Evolutionary conservation across 179 eudicot genomes (phyloP).

Genomic region (Amaranthus tricolor): DNA sequence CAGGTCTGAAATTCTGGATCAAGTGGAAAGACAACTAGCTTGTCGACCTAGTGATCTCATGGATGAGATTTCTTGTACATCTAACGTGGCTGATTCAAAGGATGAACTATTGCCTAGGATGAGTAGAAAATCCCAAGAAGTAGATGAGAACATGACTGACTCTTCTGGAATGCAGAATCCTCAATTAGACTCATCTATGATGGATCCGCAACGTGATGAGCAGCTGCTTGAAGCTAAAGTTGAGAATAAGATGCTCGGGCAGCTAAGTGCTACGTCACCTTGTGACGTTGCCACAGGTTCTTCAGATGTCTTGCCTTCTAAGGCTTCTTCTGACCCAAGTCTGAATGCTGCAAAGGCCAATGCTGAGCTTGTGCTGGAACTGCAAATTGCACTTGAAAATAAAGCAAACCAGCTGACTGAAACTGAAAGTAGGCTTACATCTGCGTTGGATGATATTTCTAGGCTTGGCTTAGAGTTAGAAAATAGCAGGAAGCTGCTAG

Average conservation of each 20-base stretch:
- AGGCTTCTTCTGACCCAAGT: constrained; percentile 32
- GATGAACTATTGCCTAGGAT: constrained; percentile 35
- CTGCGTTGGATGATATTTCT: constrained; percentile 57
- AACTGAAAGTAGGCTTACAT: constrained; percentile 56
- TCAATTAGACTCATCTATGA: constrained; percentile 78
- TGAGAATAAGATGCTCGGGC: constrained; percentile 34
- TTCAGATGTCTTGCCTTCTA: constrained; percentile 34
- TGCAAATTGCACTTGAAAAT: constrained; percentile 61
- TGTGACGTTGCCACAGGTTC: constrained; percentile 47
- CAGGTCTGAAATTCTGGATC: constrained; percentile 68
- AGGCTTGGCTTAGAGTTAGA: constrained; percentile 78
- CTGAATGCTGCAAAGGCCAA: constrained; percentile 37
- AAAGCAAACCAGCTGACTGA: constrained; percentile 58
- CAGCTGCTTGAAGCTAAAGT: constrained; percentile 32
- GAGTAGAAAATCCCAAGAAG: constrained; percentile 41
- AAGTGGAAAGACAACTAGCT: constrained; percentile 41
- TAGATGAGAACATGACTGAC: constrained; percentile 86
- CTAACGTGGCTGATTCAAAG: constrained; percentile 47
- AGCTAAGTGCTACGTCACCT: constrained; percentile 31
- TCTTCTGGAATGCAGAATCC: constrained; percentile 67
- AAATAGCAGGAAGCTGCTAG: constrained; percentile 71
- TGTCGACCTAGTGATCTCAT: constrained; percentile 49
- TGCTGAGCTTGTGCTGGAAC: constrained; percentile 47
- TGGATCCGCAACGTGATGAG: constrained; percentile 71
- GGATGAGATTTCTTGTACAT: constrained; percentile 78